Evolutionary conservation across 768 basidiomycete genomes (phyloP).

Genomic region (Termitomyces sp.): DNA sequence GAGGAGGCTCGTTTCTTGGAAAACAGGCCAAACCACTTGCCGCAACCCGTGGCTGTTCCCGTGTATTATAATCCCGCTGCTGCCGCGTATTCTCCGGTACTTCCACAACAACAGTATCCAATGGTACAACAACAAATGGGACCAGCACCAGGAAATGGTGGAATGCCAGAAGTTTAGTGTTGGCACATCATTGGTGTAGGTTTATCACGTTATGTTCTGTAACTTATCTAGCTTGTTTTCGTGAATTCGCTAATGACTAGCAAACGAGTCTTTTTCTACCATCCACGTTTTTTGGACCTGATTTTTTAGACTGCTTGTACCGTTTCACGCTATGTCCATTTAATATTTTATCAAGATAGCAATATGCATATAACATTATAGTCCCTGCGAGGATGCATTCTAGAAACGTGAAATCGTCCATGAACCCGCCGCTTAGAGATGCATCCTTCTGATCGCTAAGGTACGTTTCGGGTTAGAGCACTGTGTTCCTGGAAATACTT

Average conservation of each 20-base stretch:
- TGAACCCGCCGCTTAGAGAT: too few relatives aligned
- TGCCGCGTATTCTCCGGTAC: background rate
- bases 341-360: background rate
- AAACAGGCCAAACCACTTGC: too few relatives aligned
- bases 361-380: background rate
- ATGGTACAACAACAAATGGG: background rate
- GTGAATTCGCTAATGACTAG: background rate
- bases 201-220: background rate
- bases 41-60: background rate
- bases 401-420: too few relatives aligned
- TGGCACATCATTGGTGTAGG: background rate
- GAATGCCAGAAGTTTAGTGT: background rate
- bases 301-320: background rate
- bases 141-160: background rate
- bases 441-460: too few relatives aligned
- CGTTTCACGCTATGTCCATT: background rate
- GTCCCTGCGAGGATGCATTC: background rate
- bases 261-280: background rate
- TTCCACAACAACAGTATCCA: background rate
- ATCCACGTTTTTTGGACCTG: background rate
- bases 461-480: too few relatives aligned
- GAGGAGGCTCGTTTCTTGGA: slow-evolving; percentile 8
- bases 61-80: background rate
- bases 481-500: too few relatives aligned
- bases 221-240: background rate